Base-by-base conservation (phyloP, 1,284 basidiomycete genomes). In the Ganoderma resinaceum region DNA sequence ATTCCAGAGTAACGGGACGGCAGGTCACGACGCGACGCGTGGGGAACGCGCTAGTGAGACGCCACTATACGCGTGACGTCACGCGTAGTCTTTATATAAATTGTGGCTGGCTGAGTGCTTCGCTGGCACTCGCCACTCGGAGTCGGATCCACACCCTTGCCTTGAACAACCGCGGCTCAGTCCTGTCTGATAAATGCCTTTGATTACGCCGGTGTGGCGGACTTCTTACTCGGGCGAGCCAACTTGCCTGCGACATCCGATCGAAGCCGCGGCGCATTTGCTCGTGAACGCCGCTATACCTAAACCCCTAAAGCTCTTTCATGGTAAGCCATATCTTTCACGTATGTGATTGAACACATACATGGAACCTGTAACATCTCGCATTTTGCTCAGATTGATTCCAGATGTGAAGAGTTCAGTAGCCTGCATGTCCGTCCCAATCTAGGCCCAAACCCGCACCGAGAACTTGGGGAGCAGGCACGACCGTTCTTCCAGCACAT, bases 21-120 rank as follows among this genome's bases (percentile, higher is more conserved):
- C n/a, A n/a, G n/a, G n/a, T n/a, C n/a, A n/a, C n/a, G n/a, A n/a
- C n/a, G n/a, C n/a, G n/a, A 42, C 40, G 40, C 40, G 40, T 42
- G n/a, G 14, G 40, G 40, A 42, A 42, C 16, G 14, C 16, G 40
- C 4, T 2, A 2, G 5, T 7, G 40, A 43, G 42, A 18, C 42
- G 42, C 42, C 55, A 20, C 3, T 38, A 11, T 11, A 61, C 59
- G 59, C 59, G 59, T 61, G 59, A 61, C 59, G 59, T 61, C 38
- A 61, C 38, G 59, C 59, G 59, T 43, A n/a, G n/a, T n/a, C n/a
- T n/a, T n/a, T n/a, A n/a, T n/a, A n/a, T n/a, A n/a, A n/a, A 14
- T 26, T 23, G 23, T 18, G 16, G 38, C n/a, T n/a, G 20, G n/a
- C 38, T 26, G 38, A 40, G 35, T 29, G 46, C 46, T 49, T 49